Base-by-base conservation (phyloP, 1,284 basidiomycete genomes). In the Hymenochaete sp. region DNA sequence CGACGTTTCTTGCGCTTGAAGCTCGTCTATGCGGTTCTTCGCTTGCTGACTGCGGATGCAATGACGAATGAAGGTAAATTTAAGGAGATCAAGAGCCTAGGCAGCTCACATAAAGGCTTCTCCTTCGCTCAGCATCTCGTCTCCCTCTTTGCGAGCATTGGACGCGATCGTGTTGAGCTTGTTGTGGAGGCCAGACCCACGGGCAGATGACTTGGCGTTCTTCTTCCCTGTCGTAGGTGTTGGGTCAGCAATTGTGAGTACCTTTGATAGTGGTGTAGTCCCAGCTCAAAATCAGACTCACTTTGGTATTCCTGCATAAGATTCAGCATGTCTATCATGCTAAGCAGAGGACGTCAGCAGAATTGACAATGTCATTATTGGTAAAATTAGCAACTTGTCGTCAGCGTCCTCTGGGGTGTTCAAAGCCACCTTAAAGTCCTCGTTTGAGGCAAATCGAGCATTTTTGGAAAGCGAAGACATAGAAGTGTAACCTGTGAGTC, bases 291-390 rank as follows among this genome's bases (percentile, higher is more conserved):
- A 2, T 9, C 6, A n/a, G 14, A 14, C 5, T 36, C 29, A 64
- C 62, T 62, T 38, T 64, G 60, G 19, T 60, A 53, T 43, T 62
- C 58, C 43, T 62, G 52, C 33, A 64, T 51, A 38, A 62, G 56
- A 11, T 40, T 49, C 13, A 64, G 38, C 58, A 64, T 62, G 39
- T 64, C 62, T 9, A 53, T 38, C 52, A 61, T 55, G 35, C 59
- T 44, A 5, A 11, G n/a, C n/a, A n/a, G n/a, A n/a, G n/a, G n/a
- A n/a, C n/a, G n/a, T n/a, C n/a, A n/a, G n/a, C n/a, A n/a, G n/a
- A n/a, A n/a, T n/a, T n/a, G n/a, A n/a, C n/a, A n/a, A n/a, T n/a
- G n/a, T n/a, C n/a, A n/a, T n/a, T n/a, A n/a, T n/a, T n/a, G n/a
- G n/a, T n/a, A n/a, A n/a, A n/a, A n/a, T n/a, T n/a, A n/a, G n/a